Evolutionary conservation across 257 asterid species (phyloP), one percentile per base, ranked within the genome.

Genomic region (Ocimum tenuiflorum): DNA sequence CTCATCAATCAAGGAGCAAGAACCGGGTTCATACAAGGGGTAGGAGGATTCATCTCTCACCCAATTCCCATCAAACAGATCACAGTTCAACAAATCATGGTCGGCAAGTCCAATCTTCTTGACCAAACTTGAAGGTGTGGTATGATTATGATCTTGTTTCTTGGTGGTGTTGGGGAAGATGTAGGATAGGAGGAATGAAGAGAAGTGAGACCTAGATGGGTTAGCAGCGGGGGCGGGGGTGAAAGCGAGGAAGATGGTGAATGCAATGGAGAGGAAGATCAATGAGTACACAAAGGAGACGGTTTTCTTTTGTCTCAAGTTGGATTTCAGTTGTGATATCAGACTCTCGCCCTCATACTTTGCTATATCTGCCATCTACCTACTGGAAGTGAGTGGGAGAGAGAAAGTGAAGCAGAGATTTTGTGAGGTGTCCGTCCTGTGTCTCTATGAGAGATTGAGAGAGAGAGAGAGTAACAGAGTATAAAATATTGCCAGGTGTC

Each of bases 1-100:
- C 60, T 92, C 95, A 72, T 92, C 99, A n/a, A 92, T 86, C 64
- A 92, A 72, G 35, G 96, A 80, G 72, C 99, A 92, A 54, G 99
- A 92, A 81, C 90, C 92, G 9, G 97, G 96, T 47, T 83, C 73
- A 73, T 92, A 92, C 69, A 92, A 60, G 4, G 94, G 97, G 27
- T 92, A 92, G 6, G 97, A 92, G 6, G 97, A 81, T 0, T 87
- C 86, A 69, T 92, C 96, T 67, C 43, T 83, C 71, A 88, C 91
- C 99, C 99, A 92, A 72, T 85, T 85, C 33, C 97, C 97, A 74
- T 92, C 97, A 71, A 77, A 90, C 18, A 92, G 39, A 83, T 88
- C 77, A 69, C 99, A 92, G 19, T 69, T 80, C 73, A 55, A 68
- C 80, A 92, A 39, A 11, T 60, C 39, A 20, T 38, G 18, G 81